Evolutionary conservation across 345 rosid genomes (phyloP), one percentile per base, ranked within the genome.

Genomic region (Murraya paniculata): DNA sequence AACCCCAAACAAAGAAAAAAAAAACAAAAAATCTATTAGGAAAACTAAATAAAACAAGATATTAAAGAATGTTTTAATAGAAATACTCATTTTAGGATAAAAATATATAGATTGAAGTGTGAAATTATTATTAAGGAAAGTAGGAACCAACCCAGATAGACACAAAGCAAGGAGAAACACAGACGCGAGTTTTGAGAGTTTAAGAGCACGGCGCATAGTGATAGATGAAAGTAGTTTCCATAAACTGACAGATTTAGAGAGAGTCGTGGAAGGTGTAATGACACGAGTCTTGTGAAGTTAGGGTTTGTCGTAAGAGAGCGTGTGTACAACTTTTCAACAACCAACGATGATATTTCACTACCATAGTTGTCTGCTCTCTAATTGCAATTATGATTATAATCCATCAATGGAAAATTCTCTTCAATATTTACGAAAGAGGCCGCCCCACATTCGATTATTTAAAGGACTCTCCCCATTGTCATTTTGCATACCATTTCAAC

Each of bases 331-430:
- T 72, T 39, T 35, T 68, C 53, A 78, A 71, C 61, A 68, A 30
- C 81, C 67, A 82, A 31, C 77, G n/a, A 39, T 78, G 79, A 38
- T 70, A 57, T 68, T 74, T 70, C 75, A 61, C 53, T 77, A 27
- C 77, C 73, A 72, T 45, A 66, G 41, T 66, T 72, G 80, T 76
- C 74, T 76, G 24, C 61, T 65, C 57, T 68, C 56, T 18, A 22
- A 25, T 4, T 68, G 64, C 76, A 73, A 55, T 75, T 78, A 74
- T 74, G 57, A 45, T 68, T 72, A 57, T 7, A 38, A 14, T 74
- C 69, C 28, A 38, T 55, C 73, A 22, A 74, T 78, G 76, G 72
- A 27, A 74, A 64, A 24, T 41, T 57, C 48, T 27, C 58, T 27
- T 14, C 27, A 60, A 9, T 7, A 1, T 72, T 56, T 28, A 28